Base-by-base conservation (phyloP, 352 stramenopile species). In the Pythium chondricola region DNA sequence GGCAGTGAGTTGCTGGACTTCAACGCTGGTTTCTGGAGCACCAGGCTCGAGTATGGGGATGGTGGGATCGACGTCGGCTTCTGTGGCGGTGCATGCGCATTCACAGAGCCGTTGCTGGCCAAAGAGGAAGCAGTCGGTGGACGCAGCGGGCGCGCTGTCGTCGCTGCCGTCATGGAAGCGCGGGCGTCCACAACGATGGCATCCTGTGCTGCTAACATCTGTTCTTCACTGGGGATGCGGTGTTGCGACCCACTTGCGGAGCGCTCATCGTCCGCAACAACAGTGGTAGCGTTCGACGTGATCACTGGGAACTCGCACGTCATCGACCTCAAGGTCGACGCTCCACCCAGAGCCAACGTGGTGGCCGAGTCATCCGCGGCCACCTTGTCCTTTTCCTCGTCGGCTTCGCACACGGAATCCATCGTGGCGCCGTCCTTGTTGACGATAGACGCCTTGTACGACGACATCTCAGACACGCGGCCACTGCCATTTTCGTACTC, bases 401-500 rank as follows among this genome's bases (percentile, higher is more conserved):
- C 51, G 18, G 26, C 40, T 18, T 72, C 63, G 11, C 30, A 30
- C 3, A 61, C 42, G 8, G 52, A 36, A 7, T 67, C 63, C 11
- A 71, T 35, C 22, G 39, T 56, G 2, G 27, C 29, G 6, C 48
- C 18, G 11, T 67, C 52, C 24, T 32, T 52, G 29, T 61, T 61
- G 27, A 54, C 29, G 25, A 40, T 43, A 20, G 46, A 63, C 13
- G 43, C 26, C 11, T 40, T 35, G 7, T 35, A 26, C 33, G 26
- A 43, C 21, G 39, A 36, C 35, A 61, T 1, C 14, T 61, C 56
- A 36, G 59, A 60, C 25, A 63, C 42, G 32, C 52, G 51, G 24
- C 54, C 53, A 43, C 26, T 60, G 29, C 45, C 63, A 20, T 70
- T 61, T 16, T 74, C 70, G 38, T 71, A 83, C 17, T 80, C 57